A percentile compares a stretch with the other conserved stretches of the same genome.
phyloP scores from a whole-genome alignment of 2,329 filamentous ascomycete species.

The Lasiodiplodia citricola region DNA sequence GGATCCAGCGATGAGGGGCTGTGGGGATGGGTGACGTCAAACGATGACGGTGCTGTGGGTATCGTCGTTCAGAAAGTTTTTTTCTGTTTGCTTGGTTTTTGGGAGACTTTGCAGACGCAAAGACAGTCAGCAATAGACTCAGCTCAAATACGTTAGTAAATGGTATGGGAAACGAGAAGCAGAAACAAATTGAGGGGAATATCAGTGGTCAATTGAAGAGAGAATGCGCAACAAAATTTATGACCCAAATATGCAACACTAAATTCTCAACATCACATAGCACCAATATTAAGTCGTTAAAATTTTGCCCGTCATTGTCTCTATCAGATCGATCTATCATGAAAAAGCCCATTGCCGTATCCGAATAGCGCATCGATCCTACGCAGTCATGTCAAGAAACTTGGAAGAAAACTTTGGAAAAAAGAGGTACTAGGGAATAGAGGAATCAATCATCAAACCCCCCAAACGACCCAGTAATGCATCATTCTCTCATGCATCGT shows the following conservation, averaged over 20 bases:
- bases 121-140: neutral
- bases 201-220: neutral
- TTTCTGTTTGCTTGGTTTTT: neutral
- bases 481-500: slow-evolving; percentile 24
- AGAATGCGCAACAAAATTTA: neutral
- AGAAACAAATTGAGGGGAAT: neutral
- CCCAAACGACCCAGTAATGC: slow-evolving; percentile 22
- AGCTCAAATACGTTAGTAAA: neutral
- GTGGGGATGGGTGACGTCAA: slow-evolving; percentile 8
- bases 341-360: slow-evolving; percentile 13
- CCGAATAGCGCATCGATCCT: slow-evolving; percentile 19
- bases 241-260: neutral
- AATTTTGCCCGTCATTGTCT: slow-evolving; percentile 21
- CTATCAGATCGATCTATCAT: slow-evolving; percentile 22
- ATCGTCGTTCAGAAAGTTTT: neutral
- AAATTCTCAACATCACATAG: neutral
- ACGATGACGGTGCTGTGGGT: slow-evolving; percentile 6
- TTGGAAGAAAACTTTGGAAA: slow-evolving; percentile 1
- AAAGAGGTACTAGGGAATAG: slow-evolving; percentile 7
- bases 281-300: slow-evolving; percentile 13
- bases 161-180: neutral
- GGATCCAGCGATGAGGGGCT: neutral
- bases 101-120: neutral
- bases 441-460: slow-evolving; percentile 23
- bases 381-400: slow-evolving; percentile 13